Conservation (phyloP, 192 early-diverging fungal genomes). For the Coemansia sp. region DNA sequence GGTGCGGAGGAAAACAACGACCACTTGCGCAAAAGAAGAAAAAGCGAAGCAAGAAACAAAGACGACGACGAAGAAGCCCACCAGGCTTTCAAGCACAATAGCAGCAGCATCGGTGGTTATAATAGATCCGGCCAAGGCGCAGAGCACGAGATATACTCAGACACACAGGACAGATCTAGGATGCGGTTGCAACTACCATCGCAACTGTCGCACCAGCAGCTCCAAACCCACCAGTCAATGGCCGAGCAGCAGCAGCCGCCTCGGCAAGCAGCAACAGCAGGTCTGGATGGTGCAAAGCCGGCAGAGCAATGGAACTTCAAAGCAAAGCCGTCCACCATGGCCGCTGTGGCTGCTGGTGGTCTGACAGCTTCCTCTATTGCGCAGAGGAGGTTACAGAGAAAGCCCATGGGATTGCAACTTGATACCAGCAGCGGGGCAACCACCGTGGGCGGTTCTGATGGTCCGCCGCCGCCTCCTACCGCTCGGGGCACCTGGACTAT, state of each 20-base stretch:
- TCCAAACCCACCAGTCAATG: too few species aligned
- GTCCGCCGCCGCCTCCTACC: conserved; percentile 30
- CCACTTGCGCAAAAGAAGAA: conserved; percentile 2
- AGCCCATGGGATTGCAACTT: conserved; percentile 42
- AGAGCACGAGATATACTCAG: background rate
- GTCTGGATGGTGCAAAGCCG: background rate
- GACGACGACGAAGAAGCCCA: background rate
- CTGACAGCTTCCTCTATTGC: conserved; percentile 26
- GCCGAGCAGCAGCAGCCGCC: background rate
- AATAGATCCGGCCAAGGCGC: background rate
- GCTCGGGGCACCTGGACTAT: conserved; percentile 36
- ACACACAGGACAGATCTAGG: background rate
- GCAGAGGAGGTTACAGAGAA: conserved; percentile 38
- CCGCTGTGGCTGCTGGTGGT: background rate
- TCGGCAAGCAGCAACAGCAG: background rate
- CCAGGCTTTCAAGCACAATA: too few species aligned
- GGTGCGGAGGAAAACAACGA: conserved; percentile 1
- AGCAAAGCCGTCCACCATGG: background rate
- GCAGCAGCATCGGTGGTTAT: too few species aligned
- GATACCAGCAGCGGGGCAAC: conserved; percentile 13
- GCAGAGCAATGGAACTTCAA: conserved; percentile 8
- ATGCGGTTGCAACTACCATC: conserved; percentile 9
- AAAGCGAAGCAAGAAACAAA: background rate
- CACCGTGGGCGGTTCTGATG: conserved; percentile 7
- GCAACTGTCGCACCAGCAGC: too few species aligned